Evolutionary conservation across 306 rosid genomes (phyloP).

Genomic region (Vicia villosa): DNA sequence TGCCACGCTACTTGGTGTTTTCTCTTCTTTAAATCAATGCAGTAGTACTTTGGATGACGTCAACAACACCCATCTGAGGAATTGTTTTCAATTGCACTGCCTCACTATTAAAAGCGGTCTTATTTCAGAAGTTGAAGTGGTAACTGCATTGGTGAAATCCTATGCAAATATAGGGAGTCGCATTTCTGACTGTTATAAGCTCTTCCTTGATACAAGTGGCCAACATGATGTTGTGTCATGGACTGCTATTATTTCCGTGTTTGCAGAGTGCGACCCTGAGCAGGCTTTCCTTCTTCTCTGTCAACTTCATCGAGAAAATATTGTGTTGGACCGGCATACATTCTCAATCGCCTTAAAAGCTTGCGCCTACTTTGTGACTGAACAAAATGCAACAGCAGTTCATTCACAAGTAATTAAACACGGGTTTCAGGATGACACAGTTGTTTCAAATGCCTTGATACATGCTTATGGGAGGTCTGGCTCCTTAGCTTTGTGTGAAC

Average conservation of each 20-base stretch:
- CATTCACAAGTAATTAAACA: constrained; percentile 72
- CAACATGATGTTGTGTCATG: constrained; percentile 72
- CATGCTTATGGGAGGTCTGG: constrained; percentile 90
- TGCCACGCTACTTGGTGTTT: constrained; percentile 62
- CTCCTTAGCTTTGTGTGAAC: constrained; percentile 63
- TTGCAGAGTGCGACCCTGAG: constrained; percentile 72
- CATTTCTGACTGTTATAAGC: constrained; percentile 59
- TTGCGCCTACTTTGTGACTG: constrained; percentile 71
- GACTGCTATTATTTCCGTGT: constrained; percentile 76
- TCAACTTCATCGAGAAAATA: constrained; percentile 55
- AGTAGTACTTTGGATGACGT: constrained; percentile 30
- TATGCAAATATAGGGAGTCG: constrained; percentile 69
- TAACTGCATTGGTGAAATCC: constrained; percentile 65
- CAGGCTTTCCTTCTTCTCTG: constrained; percentile 65
- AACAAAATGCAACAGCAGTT: constrained; percentile 54
- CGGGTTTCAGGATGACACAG: constrained; percentile 63
- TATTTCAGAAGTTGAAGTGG: constrained; percentile 63
- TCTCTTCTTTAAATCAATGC: constrained; percentile 58
- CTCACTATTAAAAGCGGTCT: constrained; percentile 63
- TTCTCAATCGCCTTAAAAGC: constrained; percentile 80
- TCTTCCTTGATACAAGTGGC: constrained; percentile 65
- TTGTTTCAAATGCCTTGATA: constrained; percentile 74
- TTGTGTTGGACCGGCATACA: constrained; percentile 70
- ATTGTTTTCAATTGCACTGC: constrained; percentile 71
- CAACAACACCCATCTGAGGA: constrained; percentile 34